phyloP scores from a whole-genome alignment of 495 filamentous ascomycete genomes.

The Aspergillus sclerotiicarbonarius region DNA sequence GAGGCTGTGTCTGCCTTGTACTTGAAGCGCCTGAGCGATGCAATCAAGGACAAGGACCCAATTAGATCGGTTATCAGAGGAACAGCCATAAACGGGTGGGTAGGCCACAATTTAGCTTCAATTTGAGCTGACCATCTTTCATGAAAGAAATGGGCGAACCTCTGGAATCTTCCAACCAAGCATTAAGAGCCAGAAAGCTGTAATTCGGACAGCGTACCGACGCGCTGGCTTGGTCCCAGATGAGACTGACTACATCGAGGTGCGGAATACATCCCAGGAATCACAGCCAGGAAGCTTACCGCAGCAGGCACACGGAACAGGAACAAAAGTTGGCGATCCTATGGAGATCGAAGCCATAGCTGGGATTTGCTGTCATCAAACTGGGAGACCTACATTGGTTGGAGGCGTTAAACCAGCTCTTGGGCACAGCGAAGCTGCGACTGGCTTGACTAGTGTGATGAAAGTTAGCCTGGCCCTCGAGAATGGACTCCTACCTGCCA shows the following conservation, averaged over 20 bases:
- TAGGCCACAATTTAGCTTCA: background rate
- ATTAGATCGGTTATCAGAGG: background rate
- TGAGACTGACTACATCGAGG: background rate
- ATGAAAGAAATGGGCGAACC: background rate
- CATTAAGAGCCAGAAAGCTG: background rate
- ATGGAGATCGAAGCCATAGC: background rate
- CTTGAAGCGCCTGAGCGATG: background rate
- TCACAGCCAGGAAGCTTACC: background rate
- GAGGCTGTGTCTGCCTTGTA: background rate
- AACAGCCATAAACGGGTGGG: background rate
- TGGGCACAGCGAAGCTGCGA: conserved; percentile 1
- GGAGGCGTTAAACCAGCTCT: background rate
- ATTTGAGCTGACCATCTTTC: background rate
- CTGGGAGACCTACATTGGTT: background rate
- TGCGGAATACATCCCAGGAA: background rate
- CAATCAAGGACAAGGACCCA: background rate
- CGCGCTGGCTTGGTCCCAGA: background rate
- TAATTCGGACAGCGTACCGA: background rate
- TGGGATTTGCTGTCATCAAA: background rate
- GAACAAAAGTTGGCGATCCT: background rate
- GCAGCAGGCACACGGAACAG: background rate
- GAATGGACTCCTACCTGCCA: background rate
- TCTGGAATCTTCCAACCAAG: background rate
- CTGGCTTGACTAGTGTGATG: background rate
- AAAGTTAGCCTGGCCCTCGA: background rate